Percentiles rank a stretch among this genome's conserved stretches.
phyloP scores from a whole-genome alignment of 345 rosid genomes.

The Geranium brycei region DNA sequence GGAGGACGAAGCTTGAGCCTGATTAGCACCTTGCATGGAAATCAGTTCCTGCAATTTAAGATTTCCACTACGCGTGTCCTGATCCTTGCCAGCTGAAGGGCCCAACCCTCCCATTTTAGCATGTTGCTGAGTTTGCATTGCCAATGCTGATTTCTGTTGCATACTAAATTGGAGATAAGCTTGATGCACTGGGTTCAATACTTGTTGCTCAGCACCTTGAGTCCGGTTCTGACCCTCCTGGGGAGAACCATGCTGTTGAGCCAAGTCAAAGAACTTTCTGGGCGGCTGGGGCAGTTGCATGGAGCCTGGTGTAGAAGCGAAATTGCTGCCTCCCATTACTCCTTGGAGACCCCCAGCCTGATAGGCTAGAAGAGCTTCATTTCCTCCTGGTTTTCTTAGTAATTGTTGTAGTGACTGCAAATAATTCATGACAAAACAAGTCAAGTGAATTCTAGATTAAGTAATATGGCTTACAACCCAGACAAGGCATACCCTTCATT shows the following conservation, averaged over 20 bases:
- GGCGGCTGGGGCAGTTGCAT: conserved; percentile 75
- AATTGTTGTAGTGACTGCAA: conserved; percentile 53
- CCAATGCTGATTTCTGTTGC: conserved; percentile 51
- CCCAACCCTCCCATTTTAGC: conserved; percentile 63
- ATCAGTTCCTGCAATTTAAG: conserved; percentile 70
- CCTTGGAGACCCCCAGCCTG: conserved; percentile 69
- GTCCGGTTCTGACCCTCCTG: conserved; percentile 61
- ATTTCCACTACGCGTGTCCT: conserved; percentile 47
- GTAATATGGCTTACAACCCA: not conserved
- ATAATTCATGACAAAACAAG: conserved; percentile 1
- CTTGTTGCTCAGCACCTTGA: conserved; percentile 51
- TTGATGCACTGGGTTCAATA: conserved; percentile 64
- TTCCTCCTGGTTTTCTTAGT: conserved; percentile 57
- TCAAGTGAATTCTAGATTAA: not conserved
- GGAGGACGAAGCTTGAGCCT: conserved; percentile 70
- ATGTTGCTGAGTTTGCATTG: conserved; percentile 51
- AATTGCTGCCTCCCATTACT: conserved; percentile 51
- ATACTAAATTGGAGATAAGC: conserved; percentile 73
- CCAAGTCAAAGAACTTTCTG: conserved; percentile 63
- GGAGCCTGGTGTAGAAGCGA: conserved; percentile 52
- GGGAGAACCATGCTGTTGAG: conserved; percentile 53
- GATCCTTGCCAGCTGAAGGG: conserved; percentile 48
- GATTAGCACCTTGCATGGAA: conserved; percentile 63
- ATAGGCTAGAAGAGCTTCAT: conserved; percentile 62
- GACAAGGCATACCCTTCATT: not conserved